These are phyloP conservation scores for Solanum megistacrolobum DNA, from an alignment of 257 asterid genomes.

Conservation along the genomic window DNA sequence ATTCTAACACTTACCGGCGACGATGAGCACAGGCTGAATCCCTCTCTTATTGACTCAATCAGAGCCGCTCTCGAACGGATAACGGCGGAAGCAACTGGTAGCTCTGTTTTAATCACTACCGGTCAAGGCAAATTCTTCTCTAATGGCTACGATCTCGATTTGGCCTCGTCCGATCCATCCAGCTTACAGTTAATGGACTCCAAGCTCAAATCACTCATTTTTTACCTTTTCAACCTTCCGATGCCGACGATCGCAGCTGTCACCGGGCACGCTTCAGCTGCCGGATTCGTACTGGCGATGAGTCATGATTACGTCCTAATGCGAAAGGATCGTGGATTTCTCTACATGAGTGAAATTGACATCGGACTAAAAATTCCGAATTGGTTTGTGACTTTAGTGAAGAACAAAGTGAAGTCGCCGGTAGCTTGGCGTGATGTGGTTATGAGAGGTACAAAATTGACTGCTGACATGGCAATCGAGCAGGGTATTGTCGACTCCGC, in stretches of 20 bases:
- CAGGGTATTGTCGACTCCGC: constrained; percentile 54
- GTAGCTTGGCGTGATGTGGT: constrained; percentile 39
- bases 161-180: constrained; percentile 27
- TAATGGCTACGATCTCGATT: constrained; percentile 52
- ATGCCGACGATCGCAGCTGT: constrained; percentile 83
- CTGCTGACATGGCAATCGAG: constrained; percentile 39
- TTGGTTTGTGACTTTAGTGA: constrained; percentile 44
- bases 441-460: constrained; percentile 43
- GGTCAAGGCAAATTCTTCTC: constrained; percentile 65
- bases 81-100: constrained; percentile 13
- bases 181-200: constrained; percentile 15
- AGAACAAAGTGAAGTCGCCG: constrained; percentile 30
- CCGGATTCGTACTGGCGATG: constrained; percentile 45
- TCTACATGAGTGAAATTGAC: constrained; percentile 61
- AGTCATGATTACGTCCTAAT: constrained; percentile 54
- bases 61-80: constrained; percentile 26
- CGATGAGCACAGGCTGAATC: constrained; percentile 52
- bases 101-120: constrained; percentile 52
- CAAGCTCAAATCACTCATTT: constrained; percentile 25
- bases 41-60: constrained; percentile 38
- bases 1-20: constrained; percentile 49
- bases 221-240: constrained; percentile 46
- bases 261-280: constrained; percentile 57
- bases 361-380: constrained; percentile 57
- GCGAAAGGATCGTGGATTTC: constrained; percentile 46